Evolutionary conservation across 257 asterid genomes (phyloP).

Genomic region (Nyctanthes arbortristis): DNA sequence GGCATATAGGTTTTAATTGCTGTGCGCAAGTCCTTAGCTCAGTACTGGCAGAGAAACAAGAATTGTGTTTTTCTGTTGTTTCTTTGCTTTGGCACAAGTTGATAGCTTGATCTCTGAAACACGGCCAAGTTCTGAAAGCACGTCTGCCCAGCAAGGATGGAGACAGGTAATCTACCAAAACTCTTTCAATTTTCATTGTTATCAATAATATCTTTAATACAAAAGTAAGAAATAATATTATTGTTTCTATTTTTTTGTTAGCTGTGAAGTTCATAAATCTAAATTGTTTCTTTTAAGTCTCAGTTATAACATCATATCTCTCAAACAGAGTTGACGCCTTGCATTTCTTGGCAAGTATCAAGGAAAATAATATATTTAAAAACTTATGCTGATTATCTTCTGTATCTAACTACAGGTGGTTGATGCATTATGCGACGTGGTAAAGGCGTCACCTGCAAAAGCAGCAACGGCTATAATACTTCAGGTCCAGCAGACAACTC

Average conservation of each 20-base stretch:
- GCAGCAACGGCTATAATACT: conserved; percentile 98
- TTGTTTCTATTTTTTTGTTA: background rate
- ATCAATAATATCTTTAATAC: background rate
- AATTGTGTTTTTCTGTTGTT: conserved; percentile 92
- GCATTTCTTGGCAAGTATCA: background rate
- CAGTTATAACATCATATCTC: background rate
- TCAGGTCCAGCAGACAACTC: conserved; percentile 72
- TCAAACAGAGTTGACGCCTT: background rate
- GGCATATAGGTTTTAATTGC: conserved; percentile 89
- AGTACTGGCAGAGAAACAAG: conserved; percentile 81
- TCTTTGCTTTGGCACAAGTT: conserved; percentile 97
- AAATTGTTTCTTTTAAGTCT: background rate
- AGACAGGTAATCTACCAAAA: conserved; percentile 66
- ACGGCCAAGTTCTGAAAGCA: conserved; percentile 89
- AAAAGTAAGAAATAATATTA: background rate
- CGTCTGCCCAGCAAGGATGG: conserved; percentile 99
- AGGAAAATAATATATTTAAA: conserved; percentile 3
- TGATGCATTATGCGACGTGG: conserved; percentile 95
- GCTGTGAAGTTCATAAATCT: background rate
- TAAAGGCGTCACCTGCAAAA: conserved; percentile 89
- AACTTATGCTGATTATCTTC: background rate
- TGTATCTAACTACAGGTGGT: conserved; percentile 62
- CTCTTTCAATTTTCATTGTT: background rate
- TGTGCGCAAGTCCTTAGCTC: conserved; percentile 80
- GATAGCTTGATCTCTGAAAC: conserved; percentile 93